Conservation (phyloP, 306 rosid species). For the Medicago arabica region DNA sequence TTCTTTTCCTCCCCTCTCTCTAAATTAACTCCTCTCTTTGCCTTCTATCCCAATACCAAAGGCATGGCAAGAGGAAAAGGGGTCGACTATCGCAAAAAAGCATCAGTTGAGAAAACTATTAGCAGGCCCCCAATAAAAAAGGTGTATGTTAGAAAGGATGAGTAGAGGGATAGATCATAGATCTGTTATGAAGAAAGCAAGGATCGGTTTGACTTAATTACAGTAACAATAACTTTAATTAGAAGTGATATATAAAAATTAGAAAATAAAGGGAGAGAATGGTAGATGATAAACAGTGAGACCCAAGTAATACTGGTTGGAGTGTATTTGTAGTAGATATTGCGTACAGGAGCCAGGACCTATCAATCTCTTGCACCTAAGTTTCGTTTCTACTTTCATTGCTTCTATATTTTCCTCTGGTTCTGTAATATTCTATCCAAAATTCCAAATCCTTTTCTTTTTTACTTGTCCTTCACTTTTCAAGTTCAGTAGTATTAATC, state of each 20-base stretch:
- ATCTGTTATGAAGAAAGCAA: too few species aligned
- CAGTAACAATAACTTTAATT: too few species aligned
- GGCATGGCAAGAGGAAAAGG: not conserved
- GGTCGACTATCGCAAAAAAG: not conserved
- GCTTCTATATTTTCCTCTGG: not conserved
- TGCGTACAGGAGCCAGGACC: not conserved
- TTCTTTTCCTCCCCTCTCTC: not conserved
- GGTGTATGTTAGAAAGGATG: too few species aligned
- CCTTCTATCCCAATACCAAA: not conserved
- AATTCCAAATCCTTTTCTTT: conserved; percentile 1
- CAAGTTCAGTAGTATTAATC: not conserved
- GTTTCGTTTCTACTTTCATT: not conserved
- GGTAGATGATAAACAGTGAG: too few species aligned
- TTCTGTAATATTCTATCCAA: not conserved
- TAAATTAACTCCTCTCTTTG: not conserved
- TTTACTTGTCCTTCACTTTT: not conserved
- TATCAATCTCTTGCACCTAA: not conserved
- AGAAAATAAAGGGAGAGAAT: too few species aligned
- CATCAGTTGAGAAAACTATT: too few species aligned
- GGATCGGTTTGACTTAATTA: too few species aligned
- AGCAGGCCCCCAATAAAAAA: too few species aligned
- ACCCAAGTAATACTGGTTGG: too few species aligned
- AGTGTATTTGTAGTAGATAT: not conserved
- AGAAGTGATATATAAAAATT: too few species aligned
- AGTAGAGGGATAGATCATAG: too few species aligned